A percentile compares a stretch with the other conserved stretches of the same genome.
Evolutionary conservation across 192 early-diverging fungal species (phyloP).

Genomic region (Coemansia interrupta): DNA sequence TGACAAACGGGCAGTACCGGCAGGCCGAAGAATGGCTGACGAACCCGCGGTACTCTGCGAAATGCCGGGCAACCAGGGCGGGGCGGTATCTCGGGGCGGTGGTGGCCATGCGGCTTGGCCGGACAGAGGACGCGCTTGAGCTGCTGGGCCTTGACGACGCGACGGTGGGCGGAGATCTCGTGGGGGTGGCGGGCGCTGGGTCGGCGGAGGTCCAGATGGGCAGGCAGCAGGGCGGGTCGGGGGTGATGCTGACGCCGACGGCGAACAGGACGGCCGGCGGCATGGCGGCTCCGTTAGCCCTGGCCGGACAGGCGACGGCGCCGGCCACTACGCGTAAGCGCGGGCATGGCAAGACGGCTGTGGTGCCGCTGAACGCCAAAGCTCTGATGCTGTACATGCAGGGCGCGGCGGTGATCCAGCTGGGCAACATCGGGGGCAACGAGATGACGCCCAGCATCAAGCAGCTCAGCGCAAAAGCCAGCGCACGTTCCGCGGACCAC

Average conservation of each 20-base stretch:
- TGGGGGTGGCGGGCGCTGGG: not conserved
- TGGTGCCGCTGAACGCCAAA: slow-evolving; percentile 24
- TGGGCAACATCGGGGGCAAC: slow-evolving; percentile 40
- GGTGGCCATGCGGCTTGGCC: slow-evolving; percentile 44
- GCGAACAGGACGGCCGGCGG: not conserved
- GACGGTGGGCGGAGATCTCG: not conserved
- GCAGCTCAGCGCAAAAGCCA: slow-evolving; percentile 5
- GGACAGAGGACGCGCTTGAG: slow-evolving; percentile 48
- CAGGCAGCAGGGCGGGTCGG: not conserved
- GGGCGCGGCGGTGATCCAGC: slow-evolving; percentile 44
- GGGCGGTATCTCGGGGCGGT: slow-evolving; percentile 46
- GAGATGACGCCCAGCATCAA: slow-evolving; percentile 43
- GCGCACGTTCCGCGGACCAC: not conserved
- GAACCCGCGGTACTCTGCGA: slow-evolving; percentile 16
- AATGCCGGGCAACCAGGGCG: slow-evolving; percentile 15
- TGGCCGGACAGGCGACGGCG: not conserved
- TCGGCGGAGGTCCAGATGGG: no score
- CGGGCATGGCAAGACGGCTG: not conserved
- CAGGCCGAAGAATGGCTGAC: slow-evolving; percentile 48
- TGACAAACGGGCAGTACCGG: slow-evolving; percentile 50
- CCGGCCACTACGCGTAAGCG: slow-evolving; percentile 6
- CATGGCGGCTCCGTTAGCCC: not conserved
- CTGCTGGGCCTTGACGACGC: slow-evolving; percentile 18
- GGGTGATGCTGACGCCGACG: not conserved
- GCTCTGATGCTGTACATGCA: slow-evolving; percentile 53